phyloP scores from a whole-genome alignment of 2,329 filamentous ascomycete genomes.

The Didymella sp. region DNA sequence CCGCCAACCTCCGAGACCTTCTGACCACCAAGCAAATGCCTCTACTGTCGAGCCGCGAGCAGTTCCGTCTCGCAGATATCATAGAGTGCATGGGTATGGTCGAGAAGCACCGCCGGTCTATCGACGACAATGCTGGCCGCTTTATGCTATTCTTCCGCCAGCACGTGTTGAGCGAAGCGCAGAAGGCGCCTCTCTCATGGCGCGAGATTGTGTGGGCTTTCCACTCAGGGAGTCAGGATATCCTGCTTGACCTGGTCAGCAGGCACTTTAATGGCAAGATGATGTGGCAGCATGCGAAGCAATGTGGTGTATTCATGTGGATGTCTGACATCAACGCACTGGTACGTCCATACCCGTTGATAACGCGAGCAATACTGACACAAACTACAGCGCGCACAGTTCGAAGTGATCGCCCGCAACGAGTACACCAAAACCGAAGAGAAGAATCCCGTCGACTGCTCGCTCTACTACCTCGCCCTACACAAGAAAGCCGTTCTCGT shows the following conservation, averaged over 20 bases:
- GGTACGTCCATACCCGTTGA: no score
- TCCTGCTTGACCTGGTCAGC: constrained; percentile 82
- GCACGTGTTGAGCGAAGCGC: constrained; percentile 70
- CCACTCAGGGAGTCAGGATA: constrained; percentile 86
- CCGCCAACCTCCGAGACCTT: constrained; percentile 74
- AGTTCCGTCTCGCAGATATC: constrained; percentile 84
- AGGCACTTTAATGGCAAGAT: constrained; percentile 80
- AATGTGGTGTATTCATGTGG: constrained; percentile 96
- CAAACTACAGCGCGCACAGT: constrained; percentile 70
- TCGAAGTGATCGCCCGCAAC: constrained; percentile 89
- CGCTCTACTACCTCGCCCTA: constrained; percentile 88
- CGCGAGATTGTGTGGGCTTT: constrained; percentile 86
- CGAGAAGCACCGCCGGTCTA: constrained; percentile 83
- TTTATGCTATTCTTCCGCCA: constrained; percentile 90
- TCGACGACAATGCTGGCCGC: constrained; percentile 87
- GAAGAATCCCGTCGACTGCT: constrained; percentile 90
- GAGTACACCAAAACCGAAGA: constrained; percentile 89
- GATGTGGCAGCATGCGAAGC: constrained; percentile 82
- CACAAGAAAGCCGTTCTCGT: constrained; percentile 89
- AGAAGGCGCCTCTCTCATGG: constrained; percentile 70
- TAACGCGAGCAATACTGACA: no score
- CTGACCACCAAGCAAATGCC: constrained; percentile 77
- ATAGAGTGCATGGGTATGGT: constrained; percentile 84
- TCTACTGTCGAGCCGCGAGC: constrained; percentile 82
- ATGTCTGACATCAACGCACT: constrained; percentile 77